phyloP scores from a whole-genome alignment of 192 early-diverging fungal species.

The Umbelopsis ramanniana region DNA sequence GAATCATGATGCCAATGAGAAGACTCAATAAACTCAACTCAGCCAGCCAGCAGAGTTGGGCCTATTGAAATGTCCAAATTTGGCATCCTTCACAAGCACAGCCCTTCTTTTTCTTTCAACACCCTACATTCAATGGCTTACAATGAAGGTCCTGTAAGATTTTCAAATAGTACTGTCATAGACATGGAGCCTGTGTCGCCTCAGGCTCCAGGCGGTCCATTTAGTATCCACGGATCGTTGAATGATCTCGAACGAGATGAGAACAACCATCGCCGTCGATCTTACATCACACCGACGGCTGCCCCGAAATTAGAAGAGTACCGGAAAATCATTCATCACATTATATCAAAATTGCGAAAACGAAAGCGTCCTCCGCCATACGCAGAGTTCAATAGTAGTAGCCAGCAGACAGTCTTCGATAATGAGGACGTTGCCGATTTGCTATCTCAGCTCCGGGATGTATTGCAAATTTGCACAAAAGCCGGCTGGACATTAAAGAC shows the following conservation, averaged over 20 bases:
- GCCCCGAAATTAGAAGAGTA: constrained; percentile 33
- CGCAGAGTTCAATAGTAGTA: constrained; percentile 23
- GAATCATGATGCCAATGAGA: constrained; percentile 11
- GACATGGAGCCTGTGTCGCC: constrained; percentile 18
- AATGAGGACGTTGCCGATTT: constrained; percentile 40
- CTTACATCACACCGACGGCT: constrained; percentile 1
- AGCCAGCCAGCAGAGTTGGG: background rate
- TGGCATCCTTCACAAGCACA: background rate
- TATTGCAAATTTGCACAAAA: constrained; percentile 8
- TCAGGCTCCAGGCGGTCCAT: background rate
- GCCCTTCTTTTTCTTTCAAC: background rate
- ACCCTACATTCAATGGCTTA: background rate
- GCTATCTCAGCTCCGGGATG: constrained; percentile 31
- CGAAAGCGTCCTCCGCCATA: constrained; percentile 37
- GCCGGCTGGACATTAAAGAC: background rate
- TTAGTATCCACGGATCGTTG: constrained; percentile 14
- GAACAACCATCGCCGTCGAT: background rate
- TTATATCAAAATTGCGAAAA: constrained; percentile 32
- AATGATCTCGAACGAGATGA: constrained; percentile 21
- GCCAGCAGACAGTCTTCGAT: constrained; percentile 24
- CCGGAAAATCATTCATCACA: constrained; percentile 34
- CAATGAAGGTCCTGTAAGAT: background rate
- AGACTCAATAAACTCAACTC: background rate
- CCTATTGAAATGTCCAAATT: constrained; percentile 5
- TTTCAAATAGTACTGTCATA: constrained; percentile 11